phyloP scores from a whole-genome alignment of 2,329 filamentous ascomycete species.

The Xylaria sp. region DNA sequence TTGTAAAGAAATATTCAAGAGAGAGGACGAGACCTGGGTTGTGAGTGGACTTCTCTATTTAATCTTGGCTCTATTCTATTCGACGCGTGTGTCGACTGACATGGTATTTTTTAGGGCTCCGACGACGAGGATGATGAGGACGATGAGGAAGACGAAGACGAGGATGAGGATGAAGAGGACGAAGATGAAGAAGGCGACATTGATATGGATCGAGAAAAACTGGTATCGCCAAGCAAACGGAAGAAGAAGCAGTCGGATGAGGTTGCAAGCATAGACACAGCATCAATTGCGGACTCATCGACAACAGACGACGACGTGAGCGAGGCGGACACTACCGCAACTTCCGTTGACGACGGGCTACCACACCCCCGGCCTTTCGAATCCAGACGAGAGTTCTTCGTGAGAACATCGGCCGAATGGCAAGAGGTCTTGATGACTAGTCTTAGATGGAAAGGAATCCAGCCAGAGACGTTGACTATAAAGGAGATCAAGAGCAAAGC shows the following conservation, averaged over 20 bases:
- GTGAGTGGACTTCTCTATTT: constrained; percentile 60
- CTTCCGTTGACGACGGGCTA: constrained; percentile 75
- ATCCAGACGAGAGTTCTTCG: constrained; percentile 90
- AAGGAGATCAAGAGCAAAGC: constrained; percentile 95
- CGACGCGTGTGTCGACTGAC: constrained; percentile 37
- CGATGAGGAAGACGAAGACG: constrained; percentile 54
- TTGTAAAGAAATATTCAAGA: constrained; percentile 88
- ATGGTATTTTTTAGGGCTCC: constrained; percentile 60
- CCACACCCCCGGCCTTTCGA: constrained; percentile 88
- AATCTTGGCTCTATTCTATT: not conserved
- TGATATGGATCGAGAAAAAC: constrained; percentile 58
- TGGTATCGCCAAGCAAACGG: constrained; percentile 65
- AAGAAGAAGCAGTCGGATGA: constrained; percentile 64
- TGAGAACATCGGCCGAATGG: constrained; percentile 88
- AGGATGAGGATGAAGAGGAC: constrained; percentile 67
- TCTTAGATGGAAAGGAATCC: constrained; percentile 73
- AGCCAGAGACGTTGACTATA: constrained; percentile 74
- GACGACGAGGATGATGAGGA: constrained; percentile 60
- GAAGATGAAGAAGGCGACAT: constrained; percentile 70
- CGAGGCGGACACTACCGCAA: constrained; percentile 58
- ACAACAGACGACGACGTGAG: constrained; percentile 59
- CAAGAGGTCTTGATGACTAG: constrained; percentile 85
- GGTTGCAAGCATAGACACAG: constrained; percentile 54
- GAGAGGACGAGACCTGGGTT: constrained; percentile 86
- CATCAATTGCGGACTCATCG: constrained; percentile 49